Percentiles rank a stretch among this genome's conserved stretches.
phyloP scores from a whole-genome alignment of 305 asterid genomes.

The Lippia alba region DNA sequence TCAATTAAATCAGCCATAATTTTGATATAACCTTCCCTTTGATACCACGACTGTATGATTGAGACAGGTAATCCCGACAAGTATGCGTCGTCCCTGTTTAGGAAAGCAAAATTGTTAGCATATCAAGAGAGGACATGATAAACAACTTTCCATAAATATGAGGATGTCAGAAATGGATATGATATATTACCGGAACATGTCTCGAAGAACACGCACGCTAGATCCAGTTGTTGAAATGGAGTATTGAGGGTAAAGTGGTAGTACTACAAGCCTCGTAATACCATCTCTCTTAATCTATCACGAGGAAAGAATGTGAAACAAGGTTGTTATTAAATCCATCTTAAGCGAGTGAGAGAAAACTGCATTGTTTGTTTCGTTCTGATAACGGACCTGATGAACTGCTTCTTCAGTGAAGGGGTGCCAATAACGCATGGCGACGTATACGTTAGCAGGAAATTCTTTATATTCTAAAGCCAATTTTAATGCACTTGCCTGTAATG shows the following conservation, averaged over 20 bases:
- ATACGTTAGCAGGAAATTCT: constrained; percentile 69
- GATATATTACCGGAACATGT: constrained; percentile 63
- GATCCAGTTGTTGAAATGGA: constrained; percentile 99
- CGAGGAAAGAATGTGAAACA: neutral
- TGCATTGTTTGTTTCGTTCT: neutral
- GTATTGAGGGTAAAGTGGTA: constrained; percentile 93
- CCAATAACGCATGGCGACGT: constrained; percentile 98
- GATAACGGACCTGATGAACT: constrained; percentile 67
- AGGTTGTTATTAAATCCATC: neutral
- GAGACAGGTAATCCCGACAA: constrained; percentile 81
- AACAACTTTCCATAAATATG: no score
- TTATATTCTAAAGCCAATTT: constrained; percentile 68
- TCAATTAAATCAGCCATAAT: constrained; percentile 92
- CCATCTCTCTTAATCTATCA: constrained; percentile 80
- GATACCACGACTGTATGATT: constrained; percentile 91
- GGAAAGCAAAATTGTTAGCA: constrained; percentile 21
- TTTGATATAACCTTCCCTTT: constrained; percentile 79
- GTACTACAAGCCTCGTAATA: constrained; percentile 79
- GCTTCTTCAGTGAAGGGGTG: constrained; percentile 98
- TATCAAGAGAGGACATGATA: neutral
- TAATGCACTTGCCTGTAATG: constrained; percentile 72
- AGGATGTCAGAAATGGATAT: no score
- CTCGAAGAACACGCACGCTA: constrained; percentile 81
- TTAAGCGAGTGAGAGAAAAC: neutral
- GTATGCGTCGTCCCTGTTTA: constrained; percentile 61